phyloP scores from a whole-genome alignment of 306 rosid genomes.

The Adenanthera pavonina region DNA sequence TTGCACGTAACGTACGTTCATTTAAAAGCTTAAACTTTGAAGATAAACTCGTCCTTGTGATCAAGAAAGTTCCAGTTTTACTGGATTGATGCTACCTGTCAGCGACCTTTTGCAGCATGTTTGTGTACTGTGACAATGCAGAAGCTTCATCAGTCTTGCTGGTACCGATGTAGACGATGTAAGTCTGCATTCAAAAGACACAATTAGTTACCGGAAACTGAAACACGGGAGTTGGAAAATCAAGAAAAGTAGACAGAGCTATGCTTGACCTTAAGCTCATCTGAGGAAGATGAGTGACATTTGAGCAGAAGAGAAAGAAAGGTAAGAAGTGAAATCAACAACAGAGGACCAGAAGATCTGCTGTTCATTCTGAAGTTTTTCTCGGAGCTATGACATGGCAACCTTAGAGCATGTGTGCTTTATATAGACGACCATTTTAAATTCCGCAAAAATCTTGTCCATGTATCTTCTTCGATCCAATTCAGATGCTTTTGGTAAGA shows the following conservation, averaged over 20 bases:
- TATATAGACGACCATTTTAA: neutral
- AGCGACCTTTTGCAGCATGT: slow-evolving; percentile 41
- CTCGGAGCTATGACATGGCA: neutral
- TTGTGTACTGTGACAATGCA: slow-evolving; percentile 33
- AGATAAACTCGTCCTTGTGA: neutral
- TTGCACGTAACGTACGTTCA: neutral
- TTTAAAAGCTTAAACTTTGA: too few species aligned
- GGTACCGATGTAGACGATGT: slow-evolving; percentile 54
- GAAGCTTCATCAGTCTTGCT: slow-evolving; percentile 27
- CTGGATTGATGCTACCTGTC: slow-evolving; percentile 40
- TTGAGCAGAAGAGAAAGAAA: slow-evolving; percentile 24
- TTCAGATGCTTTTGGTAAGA: neutral
- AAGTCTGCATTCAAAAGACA: slow-evolving; percentile 42
- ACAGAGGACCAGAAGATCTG: neutral
- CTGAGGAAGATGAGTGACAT: slow-evolving; percentile 33
- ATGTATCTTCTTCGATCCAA: neutral
- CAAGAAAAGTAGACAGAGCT: neutral
- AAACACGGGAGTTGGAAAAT: slow-evolving; percentile 22
- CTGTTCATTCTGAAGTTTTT: slow-evolving; percentile 21
- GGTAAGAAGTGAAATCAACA: slow-evolving; percentile 27
- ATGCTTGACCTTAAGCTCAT: slow-evolving; percentile 29
- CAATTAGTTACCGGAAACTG: neutral
- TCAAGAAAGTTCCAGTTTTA: neutral
- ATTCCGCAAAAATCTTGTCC: neutral
- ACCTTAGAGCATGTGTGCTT: neutral